phyloP scores from a whole-genome alignment of 225 moss, liverwort and hornwort genomes.

The Asterella californica region DNA sequence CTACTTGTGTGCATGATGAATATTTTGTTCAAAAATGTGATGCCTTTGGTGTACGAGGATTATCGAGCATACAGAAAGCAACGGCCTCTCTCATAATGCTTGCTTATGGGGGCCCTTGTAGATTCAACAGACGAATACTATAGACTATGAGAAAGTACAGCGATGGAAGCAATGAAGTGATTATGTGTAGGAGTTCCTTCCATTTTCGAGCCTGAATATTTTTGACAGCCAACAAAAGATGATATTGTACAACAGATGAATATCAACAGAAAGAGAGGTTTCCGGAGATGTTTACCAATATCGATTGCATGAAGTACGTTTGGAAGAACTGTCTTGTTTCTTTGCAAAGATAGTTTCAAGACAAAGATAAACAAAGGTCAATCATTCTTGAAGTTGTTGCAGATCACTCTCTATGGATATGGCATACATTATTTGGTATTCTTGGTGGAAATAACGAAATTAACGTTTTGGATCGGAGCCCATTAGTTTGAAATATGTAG shows the following conservation, averaged over 20 bases:
- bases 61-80: too few species aligned
- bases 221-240: not conserved
- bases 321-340: constrained; percentile 13
- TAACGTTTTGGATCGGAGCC: not conserved
- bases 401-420: not conserved
- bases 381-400: not conserved
- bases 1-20: too few species aligned
- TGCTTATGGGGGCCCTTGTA: not conserved
- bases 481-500: not conserved
- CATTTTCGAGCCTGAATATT: not conserved
- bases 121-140: not conserved
- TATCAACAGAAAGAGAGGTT: constrained; percentile 3
- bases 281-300: not conserved
- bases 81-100: too few species aligned
- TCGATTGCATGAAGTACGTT: constrained; percentile 9
- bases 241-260: not conserved
- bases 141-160: not conserved
- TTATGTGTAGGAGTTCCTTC: not conserved
- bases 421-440: not conserved
- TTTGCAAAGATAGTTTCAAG: not conserved
- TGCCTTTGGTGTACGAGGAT: too few species aligned
- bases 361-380: not conserved
- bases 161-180: not conserved
- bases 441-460: not conserved
- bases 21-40: too few species aligned